Percentiles rank a stretch among this genome's conserved stretches.
Evolutionary conservation across 2,329 filamentous ascomycete species (phyloP).

Genomic region (Acrocalymma vagum): DNA sequence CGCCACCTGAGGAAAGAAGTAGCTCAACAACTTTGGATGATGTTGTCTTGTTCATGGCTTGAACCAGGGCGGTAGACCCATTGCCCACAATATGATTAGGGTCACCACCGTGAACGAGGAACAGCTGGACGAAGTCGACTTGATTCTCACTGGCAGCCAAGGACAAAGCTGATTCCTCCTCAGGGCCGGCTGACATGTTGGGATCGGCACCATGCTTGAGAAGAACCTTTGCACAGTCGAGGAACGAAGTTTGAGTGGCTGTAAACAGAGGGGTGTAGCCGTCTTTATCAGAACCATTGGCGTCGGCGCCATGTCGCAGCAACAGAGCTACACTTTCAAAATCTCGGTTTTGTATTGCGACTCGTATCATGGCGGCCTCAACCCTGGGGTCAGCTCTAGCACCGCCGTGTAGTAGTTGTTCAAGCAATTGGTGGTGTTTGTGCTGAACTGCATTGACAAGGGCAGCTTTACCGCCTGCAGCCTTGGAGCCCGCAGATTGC

Average conservation of each 20-base stretch:
- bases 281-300: constrained; percentile 39
- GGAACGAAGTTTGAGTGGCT: constrained; percentile 34
- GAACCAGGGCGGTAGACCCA: constrained; percentile 69
- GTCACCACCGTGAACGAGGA: constrained; percentile 69
- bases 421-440: constrained; percentile 68
- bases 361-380: constrained; percentile 42
- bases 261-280: constrained; percentile 38
- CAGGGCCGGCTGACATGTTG: constrained; percentile 47
- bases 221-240: constrained; percentile 56
- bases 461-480: constrained; percentile 43
- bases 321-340: constrained; percentile 36
- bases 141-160: constrained; percentile 62
- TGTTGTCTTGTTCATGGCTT: constrained; percentile 67
- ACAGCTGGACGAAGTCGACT: constrained; percentile 65
- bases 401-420: constrained; percentile 43
- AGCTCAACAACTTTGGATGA: constrained; percentile 65
- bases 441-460: constrained; percentile 66
- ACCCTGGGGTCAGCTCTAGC: constrained; percentile 35
- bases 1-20: constrained; percentile 66
- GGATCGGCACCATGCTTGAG: constrained; percentile 34
- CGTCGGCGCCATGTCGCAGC: constrained; percentile 38
- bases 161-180: constrained; percentile 64
- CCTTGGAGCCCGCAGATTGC: constrained; percentile 31
- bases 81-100: constrained; percentile 62
- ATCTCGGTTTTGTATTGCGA: constrained; percentile 40